A percentile compares a stretch with the other conserved stretches of the same genome.
phyloP scores from a whole-genome alignment of 78 protist genomes.

The Guillardia theta region DNA sequence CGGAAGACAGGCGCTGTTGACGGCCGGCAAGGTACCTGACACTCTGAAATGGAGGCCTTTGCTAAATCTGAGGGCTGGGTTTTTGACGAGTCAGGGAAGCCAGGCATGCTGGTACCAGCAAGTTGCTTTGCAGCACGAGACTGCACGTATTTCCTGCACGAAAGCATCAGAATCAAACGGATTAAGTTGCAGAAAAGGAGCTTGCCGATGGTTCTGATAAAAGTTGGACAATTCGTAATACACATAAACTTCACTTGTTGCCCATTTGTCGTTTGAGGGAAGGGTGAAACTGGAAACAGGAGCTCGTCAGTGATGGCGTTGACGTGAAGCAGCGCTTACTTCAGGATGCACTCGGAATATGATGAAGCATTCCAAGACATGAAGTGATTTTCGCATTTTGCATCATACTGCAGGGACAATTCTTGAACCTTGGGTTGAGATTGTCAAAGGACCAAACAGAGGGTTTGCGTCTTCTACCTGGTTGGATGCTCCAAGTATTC shows the following conservation, averaged over 20 bases:
- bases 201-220: slow-evolving; percentile 60
- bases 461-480: too few relatives aligned
- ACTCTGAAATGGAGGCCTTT: too few relatives aligned
- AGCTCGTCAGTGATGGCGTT: too few relatives aligned
- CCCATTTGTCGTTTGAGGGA: background rate
- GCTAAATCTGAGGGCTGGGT: background rate
- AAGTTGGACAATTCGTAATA: slow-evolving; percentile 86
- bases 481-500: slow-evolving; percentile 63
- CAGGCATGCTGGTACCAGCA: background rate
- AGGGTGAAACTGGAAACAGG: background rate
- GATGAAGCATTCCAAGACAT: too few relatives aligned
- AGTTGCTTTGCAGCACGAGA: background rate
- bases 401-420: too few relatives aligned
- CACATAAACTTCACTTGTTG: slow-evolving; percentile 71
- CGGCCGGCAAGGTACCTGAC: too few relatives aligned
- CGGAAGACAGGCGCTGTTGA: too few relatives aligned
- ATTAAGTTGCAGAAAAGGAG: background rate
- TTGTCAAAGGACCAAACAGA: too few relatives aligned
- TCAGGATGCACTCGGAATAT: too few relatives aligned
- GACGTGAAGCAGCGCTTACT: too few relatives aligned
- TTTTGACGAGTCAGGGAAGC: background rate
- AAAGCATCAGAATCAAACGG: background rate
- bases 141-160: slow-evolving; percentile 19
- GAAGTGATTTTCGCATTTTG: too few relatives aligned
- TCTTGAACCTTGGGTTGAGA: too few relatives aligned